A percentile compares a stretch with the other conserved stretches of the same genome.
These are phyloP conservation scores for Physcomitrium patens DNA, from an alignment of 225 moss, liverwort and hornwort genomes.

Conservation along the genomic window DNA sequence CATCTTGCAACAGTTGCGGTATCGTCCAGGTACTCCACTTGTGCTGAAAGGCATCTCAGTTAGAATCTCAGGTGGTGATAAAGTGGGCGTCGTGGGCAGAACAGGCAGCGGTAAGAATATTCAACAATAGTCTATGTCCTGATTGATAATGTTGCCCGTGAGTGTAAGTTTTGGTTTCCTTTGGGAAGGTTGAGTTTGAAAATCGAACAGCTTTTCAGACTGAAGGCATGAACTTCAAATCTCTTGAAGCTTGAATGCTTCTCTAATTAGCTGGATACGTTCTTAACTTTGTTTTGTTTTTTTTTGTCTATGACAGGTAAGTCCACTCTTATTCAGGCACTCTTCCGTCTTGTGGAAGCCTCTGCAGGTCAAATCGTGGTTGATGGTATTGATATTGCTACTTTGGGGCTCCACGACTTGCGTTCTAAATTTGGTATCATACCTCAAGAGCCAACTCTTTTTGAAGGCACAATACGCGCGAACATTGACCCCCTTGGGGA, in stretches of 20 bases:
- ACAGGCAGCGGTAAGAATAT: conserved; percentile 74
- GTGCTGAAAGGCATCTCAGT: conserved; percentile 82
- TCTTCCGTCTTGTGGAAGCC: conserved; percentile 83
- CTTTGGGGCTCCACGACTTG: conserved; percentile 78
- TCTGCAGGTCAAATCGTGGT: conserved; percentile 68
- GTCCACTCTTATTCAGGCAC: conserved; percentile 73
- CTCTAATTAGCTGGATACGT: neutral
- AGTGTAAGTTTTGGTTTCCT: neutral
- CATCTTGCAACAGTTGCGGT: conserved; percentile 63
- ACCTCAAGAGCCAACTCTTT: conserved; percentile 90
- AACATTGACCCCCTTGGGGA: conserved; percentile 74
- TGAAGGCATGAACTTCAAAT: neutral
- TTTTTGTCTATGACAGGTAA: conserved; percentile 45
- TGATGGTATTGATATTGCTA: conserved; percentile 67
- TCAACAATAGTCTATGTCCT: neutral
- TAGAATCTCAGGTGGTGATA: conserved; percentile 69
- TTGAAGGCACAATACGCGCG: conserved; percentile 82
- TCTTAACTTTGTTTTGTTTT: conserved; percentile 8
- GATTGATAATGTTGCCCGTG: neutral
- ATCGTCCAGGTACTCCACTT: conserved; percentile 71
- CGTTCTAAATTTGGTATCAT: conserved; percentile 88
- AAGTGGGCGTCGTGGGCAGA: conserved; percentile 88
- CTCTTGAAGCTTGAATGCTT: no score
- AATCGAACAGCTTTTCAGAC: neutral
- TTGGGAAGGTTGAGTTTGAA: neutral